A percentile compares a stretch with the other conserved stretches of the same genome.
phyloP scores from a whole-genome alignment of 208 protist genomes.

The Trypanosoma vivax region DNA sequence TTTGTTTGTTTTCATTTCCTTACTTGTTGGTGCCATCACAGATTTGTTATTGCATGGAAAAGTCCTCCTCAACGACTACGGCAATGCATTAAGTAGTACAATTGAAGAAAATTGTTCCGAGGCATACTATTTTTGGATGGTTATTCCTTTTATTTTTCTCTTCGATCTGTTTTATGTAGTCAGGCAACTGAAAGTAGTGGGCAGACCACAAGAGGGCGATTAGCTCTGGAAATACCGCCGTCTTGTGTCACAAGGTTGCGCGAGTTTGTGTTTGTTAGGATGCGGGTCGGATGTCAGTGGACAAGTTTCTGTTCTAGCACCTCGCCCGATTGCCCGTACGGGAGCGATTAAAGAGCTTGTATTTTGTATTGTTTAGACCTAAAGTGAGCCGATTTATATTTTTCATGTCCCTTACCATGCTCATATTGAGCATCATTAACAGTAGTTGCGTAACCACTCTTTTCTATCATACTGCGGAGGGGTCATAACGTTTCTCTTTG shows the following conservation, averaged over 20 bases:
- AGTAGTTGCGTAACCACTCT: conserved; percentile 8
- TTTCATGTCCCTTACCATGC: conserved; percentile 14
- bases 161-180: not conserved
- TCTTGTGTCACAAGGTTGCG: not conserved
- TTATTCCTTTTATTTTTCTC: conserved; percentile 5
- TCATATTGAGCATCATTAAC: conserved; percentile 18
- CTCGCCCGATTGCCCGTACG: conserved; percentile 10
- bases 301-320: not conserved
- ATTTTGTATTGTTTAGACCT: conserved; percentile 23
- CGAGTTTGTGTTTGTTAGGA: conserved; percentile 4
- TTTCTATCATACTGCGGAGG: conserved; percentile 25
- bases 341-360: conserved; percentile 21
- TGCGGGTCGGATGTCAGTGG: not conserved
- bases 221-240: no score
- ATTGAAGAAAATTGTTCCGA: no score
- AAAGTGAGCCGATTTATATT: conserved; percentile 17
- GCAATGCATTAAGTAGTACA: no score
- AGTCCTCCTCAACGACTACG: no score
- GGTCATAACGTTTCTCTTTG: conserved; percentile 27
- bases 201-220: no score
- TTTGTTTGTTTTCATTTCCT: no score
- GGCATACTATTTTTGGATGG: no score
- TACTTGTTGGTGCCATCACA: no score
- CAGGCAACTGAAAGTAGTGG: no score
- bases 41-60: no score